These are phyloP conservation scores for Saccharomyces hybrid DNA, from an alignment of 1,139 yeast species.

Conservation along the genomic window DNA sequence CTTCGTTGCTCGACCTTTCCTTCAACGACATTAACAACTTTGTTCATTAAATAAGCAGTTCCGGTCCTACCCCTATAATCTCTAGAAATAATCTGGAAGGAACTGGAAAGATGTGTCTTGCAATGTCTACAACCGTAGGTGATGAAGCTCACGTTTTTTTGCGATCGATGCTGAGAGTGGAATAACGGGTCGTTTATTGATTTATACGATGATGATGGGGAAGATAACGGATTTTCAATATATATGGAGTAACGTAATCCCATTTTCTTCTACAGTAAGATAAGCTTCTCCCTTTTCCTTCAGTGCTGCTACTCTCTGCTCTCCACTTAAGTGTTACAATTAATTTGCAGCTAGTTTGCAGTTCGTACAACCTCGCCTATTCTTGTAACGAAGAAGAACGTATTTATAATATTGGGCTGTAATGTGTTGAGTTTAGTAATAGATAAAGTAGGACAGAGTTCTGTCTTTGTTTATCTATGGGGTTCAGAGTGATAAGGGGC, in stretches of 20 bases:
- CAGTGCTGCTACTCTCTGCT: not conserved
- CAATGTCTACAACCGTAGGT: constrained; percentile 38
- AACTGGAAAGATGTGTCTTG: constrained; percentile 37
- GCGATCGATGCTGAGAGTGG: not conserved
- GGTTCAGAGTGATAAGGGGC: not conserved
- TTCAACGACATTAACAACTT: constrained; percentile 34
- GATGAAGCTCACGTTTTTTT: constrained; percentile 18
- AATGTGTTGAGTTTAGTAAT: not conserved
- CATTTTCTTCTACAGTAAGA: constrained; percentile 20
- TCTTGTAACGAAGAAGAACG: not conserved
- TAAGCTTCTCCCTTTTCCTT: not conserved
- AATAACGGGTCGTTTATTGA: not conserved
- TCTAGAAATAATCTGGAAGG: constrained; percentile 35
- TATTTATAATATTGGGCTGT: not conserved
- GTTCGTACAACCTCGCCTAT: not conserved
- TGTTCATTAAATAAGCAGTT: constrained; percentile 36
- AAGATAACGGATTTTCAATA: constrained; percentile 22
- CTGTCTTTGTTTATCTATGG: not conserved
- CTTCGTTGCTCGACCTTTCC: constrained; percentile 32
- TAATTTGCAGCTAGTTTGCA: not conserved
- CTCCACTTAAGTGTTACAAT: not conserved
- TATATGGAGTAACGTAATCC: constrained; percentile 36
- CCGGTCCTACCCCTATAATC: constrained; percentile 39
- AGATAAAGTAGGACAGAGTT: not conserved
- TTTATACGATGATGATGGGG: constrained; percentile 1